A percentile compares a stretch with the other conserved stretches of the same genome.
Evolutionary conservation across 129 eudicot genomes (phyloP).

Genomic region (Daucus carota): DNA sequence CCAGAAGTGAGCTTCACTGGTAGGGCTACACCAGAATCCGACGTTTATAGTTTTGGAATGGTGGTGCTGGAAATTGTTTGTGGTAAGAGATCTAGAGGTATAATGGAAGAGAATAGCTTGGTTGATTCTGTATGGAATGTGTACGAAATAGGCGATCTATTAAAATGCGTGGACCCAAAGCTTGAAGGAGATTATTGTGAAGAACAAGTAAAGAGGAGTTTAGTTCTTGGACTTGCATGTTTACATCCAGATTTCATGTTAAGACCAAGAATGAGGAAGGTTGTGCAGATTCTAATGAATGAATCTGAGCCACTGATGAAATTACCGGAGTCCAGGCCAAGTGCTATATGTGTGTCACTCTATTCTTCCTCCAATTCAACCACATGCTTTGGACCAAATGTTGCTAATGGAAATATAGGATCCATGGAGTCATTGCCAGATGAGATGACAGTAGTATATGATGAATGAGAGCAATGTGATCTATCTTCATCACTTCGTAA

Average conservation of each 20-base stretch:
- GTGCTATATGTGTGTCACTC: constrained; percentile 36
- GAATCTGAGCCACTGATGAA: constrained; percentile 50
- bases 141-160: constrained; percentile 33
- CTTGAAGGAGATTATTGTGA: constrained; percentile 28
- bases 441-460: constrained; percentile 33
- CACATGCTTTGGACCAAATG: constrained; percentile 13
- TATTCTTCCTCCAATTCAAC: constrained; percentile 25
- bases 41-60: constrained; percentile 72
- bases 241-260: constrained; percentile 45
- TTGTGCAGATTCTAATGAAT: constrained; percentile 50
- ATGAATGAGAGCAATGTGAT: background rate
- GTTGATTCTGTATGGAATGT: constrained; percentile 46
- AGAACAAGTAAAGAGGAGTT: constrained; percentile 39
- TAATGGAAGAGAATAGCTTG: constrained; percentile 51
- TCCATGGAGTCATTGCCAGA: constrained; percentile 33
- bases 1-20: constrained; percentile 76
- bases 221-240: constrained; percentile 59
- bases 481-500: background rate
- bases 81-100: constrained; percentile 55
- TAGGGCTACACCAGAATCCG: constrained; percentile 56
- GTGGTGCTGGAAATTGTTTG: constrained; percentile 65
- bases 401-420: constrained; percentile 8
- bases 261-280: constrained; percentile 58
- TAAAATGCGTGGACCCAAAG: constrained; percentile 38
- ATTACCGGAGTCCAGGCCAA: constrained; percentile 42